Evolutionary conservation across 148 eudicot genomes (phyloP), one percentile per base, ranked within the genome.

Genomic region (Pouteria glomerata): DNA sequence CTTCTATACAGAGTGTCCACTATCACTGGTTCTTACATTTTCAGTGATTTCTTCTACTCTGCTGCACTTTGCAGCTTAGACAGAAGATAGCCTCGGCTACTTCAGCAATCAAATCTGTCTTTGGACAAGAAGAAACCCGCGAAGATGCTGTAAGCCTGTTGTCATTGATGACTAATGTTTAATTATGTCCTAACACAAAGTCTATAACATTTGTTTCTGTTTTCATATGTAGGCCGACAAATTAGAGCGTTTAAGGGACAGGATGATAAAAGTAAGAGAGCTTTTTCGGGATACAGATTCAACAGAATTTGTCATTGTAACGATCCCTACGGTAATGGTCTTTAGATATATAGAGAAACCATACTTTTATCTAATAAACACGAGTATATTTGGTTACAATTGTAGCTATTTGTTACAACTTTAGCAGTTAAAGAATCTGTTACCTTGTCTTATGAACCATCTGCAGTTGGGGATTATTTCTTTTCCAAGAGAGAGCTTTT

Each of bases 251-350:
- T 78, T 95, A 75, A 84, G 97, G 79, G 90, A 95, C 74, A 86
- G 97, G 73, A 95, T 95, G 98, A 75, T 91, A 61, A 87, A 91
- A 89, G 98, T 91, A 45, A 73, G 98, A 50, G 98, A 95, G 78
- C 90, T 91, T 74, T 94, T 95, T 69, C 93, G 96, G 21, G 93
- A 91, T 68, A 84, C 96, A 21, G 86, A 86, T 19, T 84, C 98
- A 52, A 95, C 98, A 75, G 98, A 95, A 79, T 95, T 95, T 74
- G 91, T 95, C 77, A 91, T 95, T 55, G 98, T 95, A 52, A 95
- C 98, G 18, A 95, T 95, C 63, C 98, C 98, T 57, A 91, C 97
- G 91, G 97, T 94, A 91, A 77, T 55, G 13, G 11, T 66, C 64
- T 34, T 23, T 30, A 55, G 50, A 21, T 26, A 15, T 52, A 50